Conservation (phyloP, 1,284 basidiomycete species). For the Phaffia rhodozyma region DNA sequence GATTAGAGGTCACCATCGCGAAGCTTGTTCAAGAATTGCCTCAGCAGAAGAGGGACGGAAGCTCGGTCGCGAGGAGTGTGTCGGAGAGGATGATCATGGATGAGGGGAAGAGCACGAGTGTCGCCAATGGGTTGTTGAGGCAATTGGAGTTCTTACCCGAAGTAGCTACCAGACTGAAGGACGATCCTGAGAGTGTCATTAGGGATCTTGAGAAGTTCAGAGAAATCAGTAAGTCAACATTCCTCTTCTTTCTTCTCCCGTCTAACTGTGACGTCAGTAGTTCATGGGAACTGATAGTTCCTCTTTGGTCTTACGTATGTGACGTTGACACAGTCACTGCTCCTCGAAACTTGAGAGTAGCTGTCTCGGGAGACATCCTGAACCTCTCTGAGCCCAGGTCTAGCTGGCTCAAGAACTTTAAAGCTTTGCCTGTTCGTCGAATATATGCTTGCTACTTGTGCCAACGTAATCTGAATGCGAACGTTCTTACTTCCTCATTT, state of each 20-base stretch:
- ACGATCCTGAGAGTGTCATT: slow-evolving; percentile 59
- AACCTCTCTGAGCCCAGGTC: slow-evolving; percentile 58
- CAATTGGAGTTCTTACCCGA: slow-evolving; percentile 70
- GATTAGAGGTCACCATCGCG: slow-evolving; percentile 77
- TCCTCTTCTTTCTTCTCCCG: not conserved
- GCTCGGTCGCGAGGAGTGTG: slow-evolving; percentile 62
- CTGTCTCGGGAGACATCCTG: slow-evolving; percentile 75
- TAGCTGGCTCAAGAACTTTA: slow-evolving; percentile 60
- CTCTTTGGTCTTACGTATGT: not conserved
- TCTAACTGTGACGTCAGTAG: not conserved
- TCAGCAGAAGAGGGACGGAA: slow-evolving; percentile 81
- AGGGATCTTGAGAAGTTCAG: slow-evolving; percentile 62
- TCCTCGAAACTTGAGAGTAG: slow-evolving; percentile 70
- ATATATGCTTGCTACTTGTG: not conserved
- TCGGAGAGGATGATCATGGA: slow-evolving; percentile 57
- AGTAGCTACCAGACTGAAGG: slow-evolving; percentile 59
- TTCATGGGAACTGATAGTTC: not conserved
- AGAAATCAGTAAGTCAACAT: slow-evolving; percentile 45
- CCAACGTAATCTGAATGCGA: not conserved
- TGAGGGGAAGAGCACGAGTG: slow-evolving; percentile 56
- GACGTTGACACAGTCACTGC: slow-evolving; percentile 48
- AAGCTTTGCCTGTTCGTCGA: slow-evolving; percentile 46
- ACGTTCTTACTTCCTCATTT: not conserved
- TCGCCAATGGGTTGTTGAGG: slow-evolving; percentile 57
- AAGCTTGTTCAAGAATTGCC: slow-evolving; percentile 90